phyloP scores from a whole-genome alignment of 2,329 filamentous ascomycete genomes.

The Herpotrichia juniperi region DNA sequence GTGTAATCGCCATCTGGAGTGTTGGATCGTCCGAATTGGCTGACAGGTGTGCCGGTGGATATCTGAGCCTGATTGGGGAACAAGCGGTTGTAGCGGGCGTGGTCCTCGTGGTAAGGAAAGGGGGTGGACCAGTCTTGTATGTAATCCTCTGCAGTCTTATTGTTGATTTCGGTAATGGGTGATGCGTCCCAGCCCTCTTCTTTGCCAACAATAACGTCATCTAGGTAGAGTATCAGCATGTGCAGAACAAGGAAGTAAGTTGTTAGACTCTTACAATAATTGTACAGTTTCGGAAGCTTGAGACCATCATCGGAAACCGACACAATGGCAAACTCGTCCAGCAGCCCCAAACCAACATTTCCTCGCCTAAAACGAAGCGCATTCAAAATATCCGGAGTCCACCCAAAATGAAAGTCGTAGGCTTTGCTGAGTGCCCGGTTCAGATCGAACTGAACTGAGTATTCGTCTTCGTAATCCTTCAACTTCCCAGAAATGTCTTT shows the following conservation, averaged over 20 bases:
- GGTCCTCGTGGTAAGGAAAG: slow-evolving; percentile 36
- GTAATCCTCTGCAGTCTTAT: slow-evolving; percentile 29
- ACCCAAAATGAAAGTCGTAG: slow-evolving; percentile 42
- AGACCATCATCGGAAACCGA: slow-evolving; percentile 35
- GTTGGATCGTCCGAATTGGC: slow-evolving; percentile 15
- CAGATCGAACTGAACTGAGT: slow-evolving; percentile 40
- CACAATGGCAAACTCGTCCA: slow-evolving; percentile 23
- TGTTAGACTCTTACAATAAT: slow-evolving; percentile 16
- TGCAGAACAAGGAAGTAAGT: neutral
- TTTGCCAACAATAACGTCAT: slow-evolving; percentile 22
- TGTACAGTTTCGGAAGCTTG: slow-evolving; percentile 36
- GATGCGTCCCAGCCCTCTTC: slow-evolving; percentile 26
- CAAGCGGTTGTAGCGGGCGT: slow-evolving; percentile 41
- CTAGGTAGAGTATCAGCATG: slow-evolving; percentile 5
- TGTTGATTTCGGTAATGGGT: slow-evolving; percentile 37
- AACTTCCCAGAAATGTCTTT: slow-evolving; percentile 21
- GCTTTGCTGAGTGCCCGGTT: slow-evolving; percentile 24
- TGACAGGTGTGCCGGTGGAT: slow-evolving; percentile 5
- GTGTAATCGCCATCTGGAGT: slow-evolving; percentile 23
- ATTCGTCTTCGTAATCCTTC: slow-evolving; percentile 36
- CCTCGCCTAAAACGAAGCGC: slow-evolving; percentile 30
- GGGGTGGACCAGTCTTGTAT: slow-evolving; percentile 29
- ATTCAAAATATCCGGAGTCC: slow-evolving; percentile 28
- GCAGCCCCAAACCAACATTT: slow-evolving; percentile 19
- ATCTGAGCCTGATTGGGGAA: slow-evolving; percentile 27